Evolutionary conservation across 1,139 yeast species (phyloP).

Genomic region (Yamadazyma blattariae): DNA sequence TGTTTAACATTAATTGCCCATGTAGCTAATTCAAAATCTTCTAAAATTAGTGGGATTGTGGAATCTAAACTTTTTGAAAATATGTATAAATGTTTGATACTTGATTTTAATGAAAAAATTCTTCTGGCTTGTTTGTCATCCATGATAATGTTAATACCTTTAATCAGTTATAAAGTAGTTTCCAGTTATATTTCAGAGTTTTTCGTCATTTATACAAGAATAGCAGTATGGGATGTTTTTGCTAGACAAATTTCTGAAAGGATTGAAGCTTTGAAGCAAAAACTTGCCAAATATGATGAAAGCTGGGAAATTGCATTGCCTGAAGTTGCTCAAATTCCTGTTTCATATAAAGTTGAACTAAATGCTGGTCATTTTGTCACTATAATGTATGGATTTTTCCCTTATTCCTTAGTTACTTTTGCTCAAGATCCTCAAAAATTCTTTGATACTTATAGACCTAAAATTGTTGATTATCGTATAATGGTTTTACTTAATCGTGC

Average conservation of each 20-base stretch:
- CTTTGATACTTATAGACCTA: slow-evolving; percentile 13
- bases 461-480: slow-evolving; percentile 10
- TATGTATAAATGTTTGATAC: slow-evolving; percentile 39
- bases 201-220: slow-evolving; percentile 44
- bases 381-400: slow-evolving; percentile 60
- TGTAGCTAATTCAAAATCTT: slow-evolving; percentile 25
- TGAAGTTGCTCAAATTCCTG: slow-evolving; percentile 5
- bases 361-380: slow-evolving; percentile 30
- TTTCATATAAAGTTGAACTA: slow-evolving; percentile 13
- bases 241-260: slow-evolving; percentile 11
- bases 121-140: slow-evolving; percentile 42
- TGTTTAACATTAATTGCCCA: slow-evolving; percentile 32
- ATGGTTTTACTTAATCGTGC: slow-evolving; percentile 7
- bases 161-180: slow-evolving; percentile 38
- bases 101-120: slow-evolving; percentile 43
- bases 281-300: slow-evolving; percentile 6
- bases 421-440: slow-evolving; percentile 35
- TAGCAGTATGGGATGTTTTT: slow-evolving; percentile 29
- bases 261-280: slow-evolving; percentile 8
- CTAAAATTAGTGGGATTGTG: slow-evolving; percentile 30
- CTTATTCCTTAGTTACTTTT: slow-evolving; percentile 48
- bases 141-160: slow-evolving; percentile 56
- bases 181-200: slow-evolving; percentile 38
- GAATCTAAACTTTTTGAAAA: slow-evolving; percentile 39
- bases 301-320: slow-evolving; percentile 16